Base-by-base conservation (phyloP, 345 rosid species). In the Eutrema japonicum region DNA sequence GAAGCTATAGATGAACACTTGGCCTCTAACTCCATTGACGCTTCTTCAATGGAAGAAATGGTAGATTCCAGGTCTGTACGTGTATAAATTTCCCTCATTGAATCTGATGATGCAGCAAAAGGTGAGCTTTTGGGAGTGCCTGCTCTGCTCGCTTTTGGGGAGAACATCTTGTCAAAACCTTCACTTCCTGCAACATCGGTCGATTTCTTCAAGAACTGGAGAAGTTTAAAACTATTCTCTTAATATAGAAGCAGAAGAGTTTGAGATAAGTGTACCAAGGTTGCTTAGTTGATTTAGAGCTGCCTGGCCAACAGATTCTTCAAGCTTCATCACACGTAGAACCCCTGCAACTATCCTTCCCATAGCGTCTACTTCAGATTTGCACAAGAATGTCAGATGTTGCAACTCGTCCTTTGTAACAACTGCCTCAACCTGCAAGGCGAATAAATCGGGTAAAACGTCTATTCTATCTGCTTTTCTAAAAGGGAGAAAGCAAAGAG, bases 331-430 rank as follows among this genome's bases (percentile, higher is more conserved):
- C 68, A 95, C 77, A 72, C 89, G 85, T 79, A 95, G 81, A 72
- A 95, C 71, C 53, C 96, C 96, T 49, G 98, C 99, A 46, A 88
- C 82, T 73, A 92, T 85, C 68, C 98, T 85, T 74, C 98, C 99
- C 94, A 90, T 86, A 1, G 98, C 91, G 69, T 92, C 90, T 72
- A 84, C 87, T 82, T 95, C 99, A 46, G 98, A 90, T 74, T 92
- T 86, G 89, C 91, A 87, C 82, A 90, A 81, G 61, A 74, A 70
- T 35, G 83, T 81, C 71, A 95, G 92, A 79, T 92, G 91, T 78
- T 86, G 87, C 71, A 95, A 84, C 87, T 95, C 99, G 54, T 90
- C 90, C 75, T 87, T 90, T 46, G 94, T 88, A 74, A 92, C 98
- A 59, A 83, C 71, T 46, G 91, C 97, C 82, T 95, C 96, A 73